Evolutionary conservation across 768 basidiomycete species (phyloP), one percentile per base, ranked within the genome.

Genomic region (Rhodotorula toruloides): DNA sequence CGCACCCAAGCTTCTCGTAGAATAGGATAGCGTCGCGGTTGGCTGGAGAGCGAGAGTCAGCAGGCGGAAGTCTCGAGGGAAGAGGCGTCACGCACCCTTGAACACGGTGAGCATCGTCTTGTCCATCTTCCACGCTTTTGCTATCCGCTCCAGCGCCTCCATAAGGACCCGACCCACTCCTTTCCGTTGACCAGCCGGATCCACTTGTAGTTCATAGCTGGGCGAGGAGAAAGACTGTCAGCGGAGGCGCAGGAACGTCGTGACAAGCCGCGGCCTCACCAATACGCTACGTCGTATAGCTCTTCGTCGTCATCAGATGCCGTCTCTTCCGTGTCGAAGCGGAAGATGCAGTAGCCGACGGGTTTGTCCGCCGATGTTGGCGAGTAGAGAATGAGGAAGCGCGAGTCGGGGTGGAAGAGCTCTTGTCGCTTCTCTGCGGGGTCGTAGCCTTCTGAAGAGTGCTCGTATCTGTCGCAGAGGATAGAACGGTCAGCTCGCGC

Each of bases 131-230:
- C 81, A 87, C 46, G 72, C 75, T 21, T 72, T 73, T 11, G 83
- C 85, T 22, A 90, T 81, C 13, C 77, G 77, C 29, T 77, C 77
- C 27, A 91, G 76, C 29, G 77, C 76, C 5, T 79, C 76, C 75
- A 86, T 79, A 54, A 91, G 75, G 29, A 76, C 72, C 63, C 77
- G 82, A 1, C 89, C 90, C 1, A 88, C 76, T 4, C 89, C 88
- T 34, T 75, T 75, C 9, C 86, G 79, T 65, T 81, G 82, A 21
- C 72, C 76, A 2, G 71, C 50, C 43, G 76, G 54, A 0, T 79
- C 76, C 4, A 90, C 82, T 73, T 91, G 89, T 7, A 90, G 77
- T 57, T 91, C 90, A 74, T 91, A 91, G 75, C 89, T 91, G 46
- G 14, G 14, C 4, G 21, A 46, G 21, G 42, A 40, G 27, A 42